Evolutionary conservation across 2,329 filamentous ascomycete species (phyloP), one percentile per base, ranked within the genome.

Genomic region (Aspergillus carbonarius): DNA sequence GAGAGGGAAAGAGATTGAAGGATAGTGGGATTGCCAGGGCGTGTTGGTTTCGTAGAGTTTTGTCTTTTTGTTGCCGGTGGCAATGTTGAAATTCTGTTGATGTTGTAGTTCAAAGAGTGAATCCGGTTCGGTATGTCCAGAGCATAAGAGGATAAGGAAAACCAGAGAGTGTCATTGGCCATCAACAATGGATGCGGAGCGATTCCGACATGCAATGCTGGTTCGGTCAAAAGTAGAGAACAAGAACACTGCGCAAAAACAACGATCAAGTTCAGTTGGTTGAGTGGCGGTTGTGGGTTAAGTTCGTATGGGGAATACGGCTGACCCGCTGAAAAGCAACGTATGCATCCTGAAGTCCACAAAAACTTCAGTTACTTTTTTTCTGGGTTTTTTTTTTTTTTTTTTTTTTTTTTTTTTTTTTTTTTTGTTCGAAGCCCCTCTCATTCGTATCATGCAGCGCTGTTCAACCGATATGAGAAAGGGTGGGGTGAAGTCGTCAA

Each of bases 71-170:
- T 20, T 13, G 15, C 34, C 23, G 25, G 17, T 59, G 40, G 51
- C 23, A n/a, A 32, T 20, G 49, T 40, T 17, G 44, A 49, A 25
- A 13, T 27, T 32, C 13, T 27, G 32, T 53, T 15, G 48, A 58
- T 35, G 27, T 48, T 42, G 27, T 48, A 12, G 54, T 58, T 57
- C 46, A 61, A 49, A 42, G 60, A 61, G 27, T 60, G 55, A 30
- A 49, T 32, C 27, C 44, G 49, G 46, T 39, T 52, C 57, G 52
- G 55, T 44, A 55, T 27, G 59, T 47, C 35, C n/a, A 34, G 51
- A 20, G 56, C 47, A 60, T 54, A 55, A 61, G 57, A 60, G 32
- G 44, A 55, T 62, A 59, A 59, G 42, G 54, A 56, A 62, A 57
- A 39, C 12, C 47, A 58, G 52, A 66, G 60, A 66, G 61, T 62